phyloP scores from a whole-genome alignment of 441 rosid species.

The Arabidopsis hybrid region DNA sequence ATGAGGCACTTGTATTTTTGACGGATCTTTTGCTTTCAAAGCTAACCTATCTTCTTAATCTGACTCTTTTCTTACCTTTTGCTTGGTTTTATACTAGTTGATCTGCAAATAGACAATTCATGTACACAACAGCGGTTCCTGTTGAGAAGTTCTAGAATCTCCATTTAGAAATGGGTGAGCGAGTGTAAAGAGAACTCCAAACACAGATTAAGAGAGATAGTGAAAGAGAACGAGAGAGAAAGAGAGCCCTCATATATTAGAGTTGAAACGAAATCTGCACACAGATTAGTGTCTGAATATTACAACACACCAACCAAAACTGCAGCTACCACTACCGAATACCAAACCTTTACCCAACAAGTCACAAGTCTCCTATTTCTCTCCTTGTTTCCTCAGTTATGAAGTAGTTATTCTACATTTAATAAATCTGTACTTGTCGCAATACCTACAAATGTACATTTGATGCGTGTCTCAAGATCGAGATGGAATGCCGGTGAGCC shows the following conservation, averaged over 20 bases:
- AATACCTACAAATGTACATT: conserved; percentile 80
- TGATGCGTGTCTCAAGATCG: conserved; percentile 41
- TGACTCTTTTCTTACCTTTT: conserved; percentile 7
- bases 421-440: conserved; percentile 59
- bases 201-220: not conserved
- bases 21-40: conserved; percentile 34
- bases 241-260: conserved; percentile 34
- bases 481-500: conserved; percentile 23
- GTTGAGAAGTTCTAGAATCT: conserved; percentile 6
- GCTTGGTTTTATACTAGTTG: not conserved
- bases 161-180: conserved; percentile 5
- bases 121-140: conserved; percentile 7
- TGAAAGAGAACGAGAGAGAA: not conserved
- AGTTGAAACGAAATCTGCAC: conserved; percentile 34
- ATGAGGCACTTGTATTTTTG: conserved; percentile 39
- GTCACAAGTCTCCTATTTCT: conserved; percentile 31
- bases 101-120: not conserved
- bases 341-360: conserved; percentile 40
- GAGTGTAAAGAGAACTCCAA: conserved; percentile 4
- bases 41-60: conserved; percentile 31
- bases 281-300: conserved; percentile 38
- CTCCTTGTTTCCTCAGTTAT: conserved; percentile 43
- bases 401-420: conserved; percentile 42
- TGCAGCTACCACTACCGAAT: conserved; percentile 51
- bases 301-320: conserved; percentile 63